Conservation (phyloP, 2,329 filamentous ascomycete species). For the Fusarium sublunatum region DNA sequence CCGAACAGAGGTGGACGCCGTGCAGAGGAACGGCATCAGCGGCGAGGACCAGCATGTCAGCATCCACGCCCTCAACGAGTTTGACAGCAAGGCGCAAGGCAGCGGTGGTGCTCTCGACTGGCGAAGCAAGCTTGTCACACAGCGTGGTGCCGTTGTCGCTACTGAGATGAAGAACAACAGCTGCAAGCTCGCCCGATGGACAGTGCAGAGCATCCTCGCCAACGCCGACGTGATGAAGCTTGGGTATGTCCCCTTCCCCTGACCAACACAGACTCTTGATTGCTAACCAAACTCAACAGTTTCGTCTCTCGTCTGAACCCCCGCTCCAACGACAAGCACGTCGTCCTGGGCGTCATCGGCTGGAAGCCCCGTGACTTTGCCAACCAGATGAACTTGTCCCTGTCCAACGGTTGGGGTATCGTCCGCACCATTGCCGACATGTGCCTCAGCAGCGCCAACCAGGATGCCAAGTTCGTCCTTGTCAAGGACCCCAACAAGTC, state of each 20-base stretch:
- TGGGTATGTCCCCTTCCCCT: constrained; percentile 69
- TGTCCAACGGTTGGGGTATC: constrained; percentile 98
- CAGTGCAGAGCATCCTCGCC: constrained; percentile 94
- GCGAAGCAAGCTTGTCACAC: constrained; percentile 92
- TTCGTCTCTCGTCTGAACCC: constrained; percentile 96
- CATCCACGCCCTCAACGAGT: constrained; percentile 98
- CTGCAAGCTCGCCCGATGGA: constrained; percentile 98
- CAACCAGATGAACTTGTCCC: constrained; percentile 95
- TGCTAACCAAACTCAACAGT: constrained; percentile 58
- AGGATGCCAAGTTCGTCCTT: constrained; percentile 83
- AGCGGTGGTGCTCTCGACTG: constrained; percentile 96
- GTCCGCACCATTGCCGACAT: constrained; percentile 98
- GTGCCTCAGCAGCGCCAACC: constrained; percentile 80
- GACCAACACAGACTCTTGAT: not conserved
- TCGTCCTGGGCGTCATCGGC: constrained; percentile 93
- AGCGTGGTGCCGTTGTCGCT: constrained; percentile 95
- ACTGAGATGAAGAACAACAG: constrained; percentile 99
- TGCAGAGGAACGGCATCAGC: constrained; percentile 92
- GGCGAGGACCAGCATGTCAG: constrained; percentile 92
- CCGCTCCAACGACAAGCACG: constrained; percentile 91
- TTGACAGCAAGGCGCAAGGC: constrained; percentile 97
- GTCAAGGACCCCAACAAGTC: constrained; percentile 97
- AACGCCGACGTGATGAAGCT: constrained; percentile 99
- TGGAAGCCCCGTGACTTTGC: constrained; percentile 99
- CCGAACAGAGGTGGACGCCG: constrained; percentile 93